Conservation (phyloP, 306 rosid species). For the Malus asiatica region DNA sequence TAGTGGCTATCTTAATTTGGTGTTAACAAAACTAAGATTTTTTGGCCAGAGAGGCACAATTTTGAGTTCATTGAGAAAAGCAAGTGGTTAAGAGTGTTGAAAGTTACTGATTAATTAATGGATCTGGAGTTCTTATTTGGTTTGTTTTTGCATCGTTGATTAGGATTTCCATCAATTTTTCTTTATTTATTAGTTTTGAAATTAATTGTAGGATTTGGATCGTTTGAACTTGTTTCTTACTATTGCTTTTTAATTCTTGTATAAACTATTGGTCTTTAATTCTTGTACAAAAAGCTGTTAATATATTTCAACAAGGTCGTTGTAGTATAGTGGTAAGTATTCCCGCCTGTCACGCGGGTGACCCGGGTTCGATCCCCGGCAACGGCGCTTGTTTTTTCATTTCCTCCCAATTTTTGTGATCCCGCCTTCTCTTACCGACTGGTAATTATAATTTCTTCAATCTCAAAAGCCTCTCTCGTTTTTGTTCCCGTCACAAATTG, state of each 20-base stretch:
- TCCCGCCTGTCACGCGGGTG: constrained; percentile 49
- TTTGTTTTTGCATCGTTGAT: not conserved
- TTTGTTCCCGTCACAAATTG: constrained; percentile 28
- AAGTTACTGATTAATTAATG: too few species aligned
- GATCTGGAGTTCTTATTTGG: not conserved
- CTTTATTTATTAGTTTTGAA: too few species aligned
- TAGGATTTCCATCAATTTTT: not conserved
- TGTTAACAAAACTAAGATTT: too few species aligned
- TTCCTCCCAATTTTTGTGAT: not conserved
- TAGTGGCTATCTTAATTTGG: too few species aligned
- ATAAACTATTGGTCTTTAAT: too few species aligned
- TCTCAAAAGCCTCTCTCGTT: not conserved
- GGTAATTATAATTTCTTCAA: too few species aligned
- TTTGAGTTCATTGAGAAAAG: not conserved
- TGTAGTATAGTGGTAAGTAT: constrained; percentile 44
- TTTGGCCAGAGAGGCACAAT: too few species aligned
- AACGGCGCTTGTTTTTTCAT: not conserved
- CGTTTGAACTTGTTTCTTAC: too few species aligned
- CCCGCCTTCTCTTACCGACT: not conserved
- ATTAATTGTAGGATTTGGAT: not conserved
- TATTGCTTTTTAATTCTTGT: too few species aligned
- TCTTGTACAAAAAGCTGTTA: fast-evolving
- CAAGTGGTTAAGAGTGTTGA: not conserved
- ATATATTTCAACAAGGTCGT: not conserved
- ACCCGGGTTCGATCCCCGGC: constrained; percentile 53